Percentiles rank a stretch among this genome's conserved stretches.
Evolutionary conservation across 73 alveolate genomes (phyloP).

Genomic region (Symbiodinium natans): DNA sequence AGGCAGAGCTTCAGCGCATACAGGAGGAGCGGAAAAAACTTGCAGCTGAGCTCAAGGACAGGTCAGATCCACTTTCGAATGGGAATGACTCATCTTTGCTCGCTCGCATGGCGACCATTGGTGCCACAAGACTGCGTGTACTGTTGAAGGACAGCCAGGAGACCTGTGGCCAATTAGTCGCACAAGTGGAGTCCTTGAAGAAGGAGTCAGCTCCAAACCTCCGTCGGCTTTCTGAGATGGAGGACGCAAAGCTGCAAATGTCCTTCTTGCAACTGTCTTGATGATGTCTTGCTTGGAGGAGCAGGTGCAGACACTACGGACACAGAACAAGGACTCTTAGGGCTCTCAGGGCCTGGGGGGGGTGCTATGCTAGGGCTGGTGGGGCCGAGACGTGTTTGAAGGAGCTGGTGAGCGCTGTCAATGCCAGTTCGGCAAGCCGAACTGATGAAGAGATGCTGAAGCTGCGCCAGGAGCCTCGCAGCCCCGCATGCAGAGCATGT

Average conservation of each 20-base stretch:
- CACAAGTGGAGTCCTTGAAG: background rate
- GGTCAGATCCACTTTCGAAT: too few species aligned
- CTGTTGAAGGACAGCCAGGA: background rate
- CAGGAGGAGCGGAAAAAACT: slow-evolving; percentile 51
- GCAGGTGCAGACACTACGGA: slow-evolving; percentile 16
- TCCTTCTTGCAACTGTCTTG: background rate
- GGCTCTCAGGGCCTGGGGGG: too few species aligned
- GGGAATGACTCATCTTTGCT: too few species aligned
- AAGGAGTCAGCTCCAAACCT: background rate
- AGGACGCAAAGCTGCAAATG: background rate
- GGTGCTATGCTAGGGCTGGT: too few species aligned
- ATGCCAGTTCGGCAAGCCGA: background rate
- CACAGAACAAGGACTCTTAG: slow-evolving; percentile 17
- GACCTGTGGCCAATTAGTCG: background rate
- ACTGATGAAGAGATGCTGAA: background rate
- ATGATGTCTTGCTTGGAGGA: background rate
- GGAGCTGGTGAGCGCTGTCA: background rate
- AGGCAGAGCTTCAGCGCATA: slow-evolving; percentile 49
- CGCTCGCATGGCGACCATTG: too few species aligned
- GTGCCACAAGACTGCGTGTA: too few species aligned
- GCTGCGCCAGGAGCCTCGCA: background rate
- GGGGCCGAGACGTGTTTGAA: background rate
- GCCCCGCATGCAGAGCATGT: too few species aligned
- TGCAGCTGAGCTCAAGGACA: slow-evolving; percentile 28
- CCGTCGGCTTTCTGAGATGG: background rate